Base-by-base conservation (phyloP, 2,329 filamentous ascomycete species). In the Microsporum ferrugineum region DNA sequence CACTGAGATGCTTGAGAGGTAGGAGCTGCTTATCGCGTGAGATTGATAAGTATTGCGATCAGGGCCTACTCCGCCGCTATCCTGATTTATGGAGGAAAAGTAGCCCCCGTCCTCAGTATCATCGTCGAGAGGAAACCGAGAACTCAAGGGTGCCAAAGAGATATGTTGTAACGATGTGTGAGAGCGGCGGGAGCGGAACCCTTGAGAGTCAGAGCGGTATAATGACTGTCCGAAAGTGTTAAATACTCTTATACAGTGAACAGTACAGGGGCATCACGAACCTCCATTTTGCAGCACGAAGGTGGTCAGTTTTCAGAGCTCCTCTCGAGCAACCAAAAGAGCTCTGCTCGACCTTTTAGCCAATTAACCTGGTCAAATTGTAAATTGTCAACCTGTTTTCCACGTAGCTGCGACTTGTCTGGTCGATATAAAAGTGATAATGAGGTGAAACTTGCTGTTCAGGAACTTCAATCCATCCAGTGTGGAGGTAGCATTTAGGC, bases 141-240 rank as follows among this genome's bases (percentile, higher is more conserved):
- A 76, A 60, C 79, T 81, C 61, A 86, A 76, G 43, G 83, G 83
- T 66, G 82, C 81, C n/a, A 85, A 77, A 49, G 83, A 84, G 63
- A 85, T 77, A 67, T 83, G 79, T 66, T 80, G 74, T 59, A 86
- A 77, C 63, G 83, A 83, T 57, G 81, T 81, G 66, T 82, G 81
- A 57, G 82, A 84, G 61, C 83, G 82, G 57, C 79, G 78, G 49
- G 73, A 74, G 36, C 69, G 71, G 65, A 74, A 74, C 68, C 67
- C 63, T 36, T 66, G 65, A 29, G 69, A 69, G 39, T 63, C 61
- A 39, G 66, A 67, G 43, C 64, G 65, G 17, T 63, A 58, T 68
- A 72, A 64, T 5, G 64, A 53, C 51, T 55, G 33, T 55, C 17
- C 14, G 36, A 12, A n/a, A n/a, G 17, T 17, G 31, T 55, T 55